Evolutionary conservation across 202 grass and related monocot species (phyloP).

Genomic region (Digitaria exilis): DNA sequence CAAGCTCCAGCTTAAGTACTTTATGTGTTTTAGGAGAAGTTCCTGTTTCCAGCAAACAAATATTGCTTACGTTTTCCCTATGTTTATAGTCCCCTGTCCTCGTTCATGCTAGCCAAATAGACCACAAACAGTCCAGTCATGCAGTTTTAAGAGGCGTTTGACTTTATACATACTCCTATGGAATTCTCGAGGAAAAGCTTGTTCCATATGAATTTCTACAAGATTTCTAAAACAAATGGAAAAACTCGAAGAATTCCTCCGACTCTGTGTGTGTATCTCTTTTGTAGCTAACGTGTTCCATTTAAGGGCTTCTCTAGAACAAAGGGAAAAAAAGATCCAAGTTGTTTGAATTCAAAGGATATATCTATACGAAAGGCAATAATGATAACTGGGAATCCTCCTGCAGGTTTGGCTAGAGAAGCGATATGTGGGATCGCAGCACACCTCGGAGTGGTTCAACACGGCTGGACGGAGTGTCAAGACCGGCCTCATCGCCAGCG

Average conservation of each 20-base stretch:
- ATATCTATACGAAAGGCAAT: too few relatives aligned
- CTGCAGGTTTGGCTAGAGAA: conserved; percentile 97
- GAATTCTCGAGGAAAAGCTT: neutral
- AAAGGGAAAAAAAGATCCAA: too few relatives aligned
- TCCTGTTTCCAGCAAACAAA: neutral
- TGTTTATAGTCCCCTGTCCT: neutral
- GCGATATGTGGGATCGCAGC: conserved; percentile 71
- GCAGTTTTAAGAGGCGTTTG: neutral
- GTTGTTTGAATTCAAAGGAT: neutral
- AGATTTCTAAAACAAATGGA: neutral
- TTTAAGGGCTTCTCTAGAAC: neutral
- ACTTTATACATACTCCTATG: neutral
- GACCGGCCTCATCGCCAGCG: conserved; percentile 92
- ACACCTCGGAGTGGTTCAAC: conserved; percentile 97
- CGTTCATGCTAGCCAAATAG: neutral
- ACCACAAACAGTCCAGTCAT: neutral
- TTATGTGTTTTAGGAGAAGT: neutral
- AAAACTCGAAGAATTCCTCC: neutral
- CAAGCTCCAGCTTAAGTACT: neutral
- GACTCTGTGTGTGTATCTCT: too few relatives aligned
- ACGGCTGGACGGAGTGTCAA: conserved; percentile 92
- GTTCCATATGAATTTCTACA: neutral
- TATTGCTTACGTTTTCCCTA: neutral
- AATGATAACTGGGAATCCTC: too few relatives aligned
- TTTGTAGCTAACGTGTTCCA: neutral